A percentile compares a stretch with the other conserved stretches of the same genome.
phyloP scores from a whole-genome alignment of 2,329 filamentous ascomycete genomes.

The Grosmannia huntii region DNA sequence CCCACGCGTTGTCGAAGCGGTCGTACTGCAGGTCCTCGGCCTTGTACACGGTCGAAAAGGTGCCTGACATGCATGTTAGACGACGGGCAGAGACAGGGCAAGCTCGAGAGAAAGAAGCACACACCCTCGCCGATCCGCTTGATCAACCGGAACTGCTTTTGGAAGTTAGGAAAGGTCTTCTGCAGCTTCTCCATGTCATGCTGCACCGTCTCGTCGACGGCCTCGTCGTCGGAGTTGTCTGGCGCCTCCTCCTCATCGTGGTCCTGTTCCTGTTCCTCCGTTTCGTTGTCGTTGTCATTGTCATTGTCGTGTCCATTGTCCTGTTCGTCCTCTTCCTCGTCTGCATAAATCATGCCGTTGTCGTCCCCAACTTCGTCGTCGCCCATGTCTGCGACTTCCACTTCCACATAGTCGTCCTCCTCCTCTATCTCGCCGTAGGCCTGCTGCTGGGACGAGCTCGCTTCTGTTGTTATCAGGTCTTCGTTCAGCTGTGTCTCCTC shows the following conservation, averaged over 20 bases:
- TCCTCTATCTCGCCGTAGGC: constrained; percentile 15
- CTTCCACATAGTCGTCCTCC: not conserved
- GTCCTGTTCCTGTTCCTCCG: constrained; percentile 12
- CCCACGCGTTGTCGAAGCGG: constrained; percentile 76
- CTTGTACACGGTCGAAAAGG: constrained; percentile 98
- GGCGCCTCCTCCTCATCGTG: constrained; percentile 27
- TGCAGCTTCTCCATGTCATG: constrained; percentile 84
- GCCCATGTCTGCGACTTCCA: constrained; percentile 13
- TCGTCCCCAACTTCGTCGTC: constrained; percentile 24
- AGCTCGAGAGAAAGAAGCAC: constrained; percentile 4
- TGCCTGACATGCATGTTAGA: constrained; percentile 42
- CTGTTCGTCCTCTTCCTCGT: constrained; percentile 29
- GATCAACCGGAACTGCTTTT: constrained; percentile 73
- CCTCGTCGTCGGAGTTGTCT: constrained; percentile 45
- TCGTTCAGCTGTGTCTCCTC: constrained; percentile 38
- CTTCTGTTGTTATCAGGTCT: constrained; percentile 23
- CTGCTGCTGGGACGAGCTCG: constrained; percentile 14
- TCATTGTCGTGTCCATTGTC: constrained; percentile 20
- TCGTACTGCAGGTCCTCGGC: constrained; percentile 86
- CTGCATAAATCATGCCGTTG: constrained; percentile 29
- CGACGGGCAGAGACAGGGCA: not conserved
- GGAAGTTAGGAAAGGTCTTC: constrained; percentile 71
- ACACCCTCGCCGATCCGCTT: constrained; percentile 94
- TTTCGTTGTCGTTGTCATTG: constrained; percentile 11
- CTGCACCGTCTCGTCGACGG: constrained; percentile 54